Conservation (phyloP, 495 filamentous ascomycete genomes). For the Xylaria grammica region DNA sequence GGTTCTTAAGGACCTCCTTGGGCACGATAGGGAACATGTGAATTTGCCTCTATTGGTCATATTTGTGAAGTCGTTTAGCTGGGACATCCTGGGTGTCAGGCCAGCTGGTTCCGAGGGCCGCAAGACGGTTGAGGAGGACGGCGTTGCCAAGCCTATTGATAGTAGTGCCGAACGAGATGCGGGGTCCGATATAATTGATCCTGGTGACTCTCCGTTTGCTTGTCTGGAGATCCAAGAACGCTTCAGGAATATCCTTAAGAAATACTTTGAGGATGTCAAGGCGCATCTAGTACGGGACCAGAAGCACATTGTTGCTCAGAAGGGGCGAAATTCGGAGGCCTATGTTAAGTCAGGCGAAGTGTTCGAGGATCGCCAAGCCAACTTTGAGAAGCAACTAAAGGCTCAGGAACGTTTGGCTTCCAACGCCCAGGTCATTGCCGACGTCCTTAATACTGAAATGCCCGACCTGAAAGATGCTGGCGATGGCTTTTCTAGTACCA, state of each 20-base stretch:
- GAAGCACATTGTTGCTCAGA: conserved; percentile 79
- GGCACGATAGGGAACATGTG: conserved; percentile 88
- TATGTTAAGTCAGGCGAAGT: conserved; percentile 99
- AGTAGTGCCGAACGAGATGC: conserved; percentile 52
- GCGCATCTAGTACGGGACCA: conserved; percentile 87
- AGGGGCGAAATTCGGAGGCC: conserved; percentile 92
- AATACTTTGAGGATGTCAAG: conserved; percentile 95
- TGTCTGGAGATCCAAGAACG: conserved; percentile 78
- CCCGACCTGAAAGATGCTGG: conserved; percentile 87
- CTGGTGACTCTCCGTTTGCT: conserved; percentile 73
- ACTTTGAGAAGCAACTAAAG: conserved; percentile 91
- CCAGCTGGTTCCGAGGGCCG: conserved; percentile 70
- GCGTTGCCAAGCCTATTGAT: conserved; percentile 58
- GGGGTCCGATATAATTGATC: conserved; percentile 43
- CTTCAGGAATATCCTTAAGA: conserved; percentile 84
- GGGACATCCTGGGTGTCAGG: conserved; percentile 89
- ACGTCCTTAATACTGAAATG: conserved; percentile 91
- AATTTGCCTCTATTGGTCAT: conserved; percentile 90
- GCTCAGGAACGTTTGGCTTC: conserved; percentile 86
- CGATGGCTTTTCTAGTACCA: conserved; percentile 62
- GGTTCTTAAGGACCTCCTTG: conserved; percentile 92
- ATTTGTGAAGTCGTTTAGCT: conserved; percentile 95
- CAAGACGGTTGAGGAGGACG: conserved; percentile 86
- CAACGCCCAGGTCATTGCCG: conserved; percentile 90
- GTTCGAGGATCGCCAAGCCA: conserved; percentile 96